Percentiles rank a stretch among this genome's conserved stretches.
These are phyloP conservation scores for Pilasporangium apinafurcum DNA, from an alignment of 352 stramenopile species.

Conservation along the genomic window DNA sequence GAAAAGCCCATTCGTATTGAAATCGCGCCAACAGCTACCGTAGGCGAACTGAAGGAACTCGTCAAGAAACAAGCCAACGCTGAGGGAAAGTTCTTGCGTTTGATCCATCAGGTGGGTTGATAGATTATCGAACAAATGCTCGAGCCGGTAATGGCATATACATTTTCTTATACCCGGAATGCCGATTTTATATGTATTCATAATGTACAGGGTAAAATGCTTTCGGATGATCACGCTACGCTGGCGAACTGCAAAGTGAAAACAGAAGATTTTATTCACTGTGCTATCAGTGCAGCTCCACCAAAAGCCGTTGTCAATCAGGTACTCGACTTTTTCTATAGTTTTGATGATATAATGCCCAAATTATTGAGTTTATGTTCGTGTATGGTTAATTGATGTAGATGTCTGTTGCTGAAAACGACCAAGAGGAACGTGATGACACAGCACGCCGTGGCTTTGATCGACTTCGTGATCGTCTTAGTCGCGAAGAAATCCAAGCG, in stretches of 20 bases:
- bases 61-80: conserved; percentile 72
- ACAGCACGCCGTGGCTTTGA: conserved; percentile 66
- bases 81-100: conserved; percentile 77
- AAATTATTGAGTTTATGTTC: not conserved
- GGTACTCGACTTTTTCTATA: conserved; percentile 16
- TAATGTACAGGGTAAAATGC: conserved; percentile 61
- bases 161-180: too few species aligned
- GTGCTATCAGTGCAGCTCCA: conserved; percentile 71
- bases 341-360: not conserved
- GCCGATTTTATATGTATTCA: not conserved
- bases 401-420: conserved; percentile 18
- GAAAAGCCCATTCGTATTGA: conserved; percentile 81
- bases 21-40: conserved; percentile 44
- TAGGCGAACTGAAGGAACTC: conserved; percentile 68
- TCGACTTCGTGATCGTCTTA: conserved; percentile 72
- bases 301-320: conserved; percentile 76
- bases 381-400: not conserved
- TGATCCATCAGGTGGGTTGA: conserved; percentile 67
- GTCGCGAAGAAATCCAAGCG: conserved; percentile 79
- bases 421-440: conserved; percentile 37
- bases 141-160: too few species aligned
- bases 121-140: not conserved
- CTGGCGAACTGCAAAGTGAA: conserved; percentile 74
- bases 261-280: conserved; percentile 82
- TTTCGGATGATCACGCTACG: conserved; percentile 76